Evolutionary conservation across 2,329 filamentous ascomycete species (phyloP).

Genomic region (Meredithiella fracta): DNA sequence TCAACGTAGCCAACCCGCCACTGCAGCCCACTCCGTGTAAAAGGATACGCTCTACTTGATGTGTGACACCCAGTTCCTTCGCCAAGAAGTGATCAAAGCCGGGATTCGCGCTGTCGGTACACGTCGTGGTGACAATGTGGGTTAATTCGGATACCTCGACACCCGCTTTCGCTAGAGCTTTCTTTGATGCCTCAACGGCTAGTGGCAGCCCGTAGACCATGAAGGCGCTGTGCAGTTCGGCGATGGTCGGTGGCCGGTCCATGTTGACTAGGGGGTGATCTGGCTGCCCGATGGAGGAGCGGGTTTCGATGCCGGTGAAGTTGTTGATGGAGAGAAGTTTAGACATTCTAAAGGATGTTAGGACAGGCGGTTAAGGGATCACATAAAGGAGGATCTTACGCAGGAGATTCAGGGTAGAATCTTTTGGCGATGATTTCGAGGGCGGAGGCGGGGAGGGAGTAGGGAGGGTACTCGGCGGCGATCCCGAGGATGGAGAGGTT

Average conservation of each 20-base stretch:
- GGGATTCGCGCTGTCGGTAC: conserved; percentile 53
- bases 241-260: conserved; percentile 32
- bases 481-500: conserved; percentile 45
- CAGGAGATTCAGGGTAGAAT: conserved; percentile 42
- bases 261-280: conserved; percentile 47
- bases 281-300: conserved; percentile 44
- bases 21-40: conserved; percentile 51
- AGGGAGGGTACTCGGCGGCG: conserved; percentile 43
- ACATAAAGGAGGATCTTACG: conserved; percentile 29
- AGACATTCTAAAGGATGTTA: conserved; percentile 32
- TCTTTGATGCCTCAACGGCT: conserved; percentile 36
- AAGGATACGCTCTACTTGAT: conserved; percentile 45
- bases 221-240: conserved; percentile 38
- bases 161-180: conserved; percentile 38
- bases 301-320: conserved; percentile 46
- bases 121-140: conserved; percentile 51
- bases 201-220: conserved; percentile 41
- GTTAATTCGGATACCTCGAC: conserved; percentile 39
- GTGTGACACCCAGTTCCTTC: conserved; percentile 39
- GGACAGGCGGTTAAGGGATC: neutral
- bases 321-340: conserved; percentile 48
- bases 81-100: conserved; percentile 51
- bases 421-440: conserved; percentile 36
- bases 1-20: conserved; percentile 43
- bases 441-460: conserved; percentile 32